A percentile compares a stretch with the other conserved stretches of the same genome.
Evolutionary conservation across 257 asterid genomes (phyloP).

Genomic region (Solanum gracilifrons): DNA sequence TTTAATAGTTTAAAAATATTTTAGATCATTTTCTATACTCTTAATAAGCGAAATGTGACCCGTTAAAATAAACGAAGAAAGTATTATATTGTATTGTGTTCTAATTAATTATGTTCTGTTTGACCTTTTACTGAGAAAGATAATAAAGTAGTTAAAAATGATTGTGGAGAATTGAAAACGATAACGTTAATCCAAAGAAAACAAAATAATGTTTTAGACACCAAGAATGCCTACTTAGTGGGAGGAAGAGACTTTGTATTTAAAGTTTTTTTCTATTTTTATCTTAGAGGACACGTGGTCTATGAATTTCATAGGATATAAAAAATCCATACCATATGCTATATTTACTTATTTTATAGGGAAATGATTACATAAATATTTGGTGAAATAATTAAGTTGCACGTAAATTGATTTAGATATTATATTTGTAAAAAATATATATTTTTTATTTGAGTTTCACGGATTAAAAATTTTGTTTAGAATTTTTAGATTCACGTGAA

Average conservation of each 20-base stretch:
- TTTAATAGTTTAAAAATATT: too few species aligned
- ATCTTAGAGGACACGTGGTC: not conserved
- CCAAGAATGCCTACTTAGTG: not conserved
- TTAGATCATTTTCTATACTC: not conserved
- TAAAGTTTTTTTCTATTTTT: not conserved
- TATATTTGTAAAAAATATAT: not conserved
- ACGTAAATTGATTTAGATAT: not conserved
- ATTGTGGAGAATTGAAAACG: not conserved
- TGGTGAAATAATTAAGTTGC: too few species aligned
- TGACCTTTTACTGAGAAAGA: not conserved
- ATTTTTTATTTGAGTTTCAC: not conserved
- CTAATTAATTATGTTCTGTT: not conserved
- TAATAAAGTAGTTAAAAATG: not conserved
- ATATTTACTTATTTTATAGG: not conserved
- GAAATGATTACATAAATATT: too few species aligned
- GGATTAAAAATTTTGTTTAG: rapidly evolving
- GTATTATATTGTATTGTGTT: not conserved
- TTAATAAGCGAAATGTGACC: too few species aligned
- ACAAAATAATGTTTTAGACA: not conserved
- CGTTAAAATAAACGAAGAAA: rapidly evolving
- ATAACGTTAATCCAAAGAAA: not conserved
- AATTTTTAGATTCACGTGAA: not conserved
- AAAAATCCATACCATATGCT: not conserved
- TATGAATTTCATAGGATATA: not conserved
- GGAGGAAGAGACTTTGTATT: not conserved